phyloP scores from a whole-genome alignment of 352 stramenopile species.

The Phytopythium litorale region DNA sequence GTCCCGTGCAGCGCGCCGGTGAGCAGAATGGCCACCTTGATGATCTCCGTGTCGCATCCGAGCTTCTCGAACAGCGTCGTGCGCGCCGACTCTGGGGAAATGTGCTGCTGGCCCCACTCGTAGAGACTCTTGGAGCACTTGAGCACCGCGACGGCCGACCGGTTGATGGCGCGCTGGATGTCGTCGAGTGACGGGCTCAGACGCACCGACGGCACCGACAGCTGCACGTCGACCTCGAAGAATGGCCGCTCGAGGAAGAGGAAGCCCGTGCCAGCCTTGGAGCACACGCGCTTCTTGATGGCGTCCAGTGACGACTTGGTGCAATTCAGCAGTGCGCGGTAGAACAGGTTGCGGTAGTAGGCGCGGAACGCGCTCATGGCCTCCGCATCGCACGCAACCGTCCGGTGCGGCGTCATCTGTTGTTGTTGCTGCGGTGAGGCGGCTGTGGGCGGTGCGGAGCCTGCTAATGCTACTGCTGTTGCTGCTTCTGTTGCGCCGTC shows the following conservation, averaged over 20 bases:
- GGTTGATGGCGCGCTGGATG: conserved; percentile 84
- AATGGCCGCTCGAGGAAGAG: conserved; percentile 83
- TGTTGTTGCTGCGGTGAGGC: conserved; percentile 4
- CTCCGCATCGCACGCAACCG: conserved; percentile 27
- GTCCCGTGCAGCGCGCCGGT: conserved; percentile 81
- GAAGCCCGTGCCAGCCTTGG: conserved; percentile 72
- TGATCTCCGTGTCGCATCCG: conserved; percentile 85
- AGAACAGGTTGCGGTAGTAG: conserved; percentile 84
- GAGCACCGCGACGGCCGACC: conserved; percentile 69
- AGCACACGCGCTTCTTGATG: conserved; percentile 84
- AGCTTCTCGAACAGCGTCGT: conserved; percentile 80
- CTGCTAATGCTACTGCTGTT: background rate
- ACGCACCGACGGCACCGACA: conserved; percentile 74
- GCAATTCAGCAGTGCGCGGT: conserved; percentile 73
- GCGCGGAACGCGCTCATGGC: conserved; percentile 45
- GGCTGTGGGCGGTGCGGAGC: background rate
- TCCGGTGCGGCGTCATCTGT: background rate
- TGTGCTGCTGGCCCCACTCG: conserved; percentile 73
- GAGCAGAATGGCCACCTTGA: conserved; percentile 84
- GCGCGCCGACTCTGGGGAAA: conserved; percentile 41
- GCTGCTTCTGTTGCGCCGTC: conserved; percentile 21
- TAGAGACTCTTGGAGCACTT: conserved; percentile 79
- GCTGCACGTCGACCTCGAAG: conserved; percentile 86
- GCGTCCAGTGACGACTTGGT: conserved; percentile 74
- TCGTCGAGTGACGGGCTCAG: conserved; percentile 81